Percentiles rank a stretch among this genome's conserved stretches.
Conservation (phyloP, 768 basidiomycete species). For the Macrocybe gigantea region DNA sequence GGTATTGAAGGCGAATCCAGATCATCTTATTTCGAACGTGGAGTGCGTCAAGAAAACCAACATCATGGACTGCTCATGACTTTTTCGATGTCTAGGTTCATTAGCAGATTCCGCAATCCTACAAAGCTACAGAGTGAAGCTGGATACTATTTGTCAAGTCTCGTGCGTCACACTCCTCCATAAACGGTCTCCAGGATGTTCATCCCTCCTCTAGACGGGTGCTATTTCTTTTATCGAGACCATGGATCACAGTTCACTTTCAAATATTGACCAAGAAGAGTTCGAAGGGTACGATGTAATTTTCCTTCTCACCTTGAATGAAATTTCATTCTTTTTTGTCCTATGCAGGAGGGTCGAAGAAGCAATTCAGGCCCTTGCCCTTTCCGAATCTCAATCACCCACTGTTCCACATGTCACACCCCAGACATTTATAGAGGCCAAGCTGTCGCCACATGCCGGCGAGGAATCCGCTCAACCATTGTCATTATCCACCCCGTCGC, state of each 20-base stretch:
- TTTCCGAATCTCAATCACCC: conserved; percentile 34
- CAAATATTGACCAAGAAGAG: conserved; percentile 90
- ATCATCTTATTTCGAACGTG: conserved; percentile 89
- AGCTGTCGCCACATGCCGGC: conserved; percentile 54
- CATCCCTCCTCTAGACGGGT: conserved; percentile 59
- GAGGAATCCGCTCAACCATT: conserved; percentile 88
- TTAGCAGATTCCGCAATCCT: conserved; percentile 90
- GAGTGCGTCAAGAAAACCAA: conserved; percentile 51
- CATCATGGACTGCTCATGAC: background rate
- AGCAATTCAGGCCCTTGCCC: conserved; percentile 45
- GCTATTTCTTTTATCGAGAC: conserved; percentile 97
- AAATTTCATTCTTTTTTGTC: background rate
- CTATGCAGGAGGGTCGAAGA: conserved; percentile 42
- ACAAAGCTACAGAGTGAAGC: conserved; percentile 89
- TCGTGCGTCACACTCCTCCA: conserved; percentile 44
- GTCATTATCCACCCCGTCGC: conserved; percentile 51
- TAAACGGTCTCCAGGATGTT: background rate
- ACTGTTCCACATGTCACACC: conserved; percentile 21
- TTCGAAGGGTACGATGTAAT: conserved; percentile 63
- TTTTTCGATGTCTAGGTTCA: conserved; percentile 54
- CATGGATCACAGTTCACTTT: conserved; percentile 92
- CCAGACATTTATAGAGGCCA: conserved; percentile 9
- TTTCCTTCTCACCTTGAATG: background rate
- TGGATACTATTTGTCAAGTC: conserved; percentile 93
- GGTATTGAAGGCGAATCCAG: conserved; percentile 91